A percentile compares a stretch with the other conserved stretches of the same genome.
These are phyloP conservation scores for Picea mariana DNA, from an alignment of 83 land plant genomes.

Conservation along the genomic window DNA sequence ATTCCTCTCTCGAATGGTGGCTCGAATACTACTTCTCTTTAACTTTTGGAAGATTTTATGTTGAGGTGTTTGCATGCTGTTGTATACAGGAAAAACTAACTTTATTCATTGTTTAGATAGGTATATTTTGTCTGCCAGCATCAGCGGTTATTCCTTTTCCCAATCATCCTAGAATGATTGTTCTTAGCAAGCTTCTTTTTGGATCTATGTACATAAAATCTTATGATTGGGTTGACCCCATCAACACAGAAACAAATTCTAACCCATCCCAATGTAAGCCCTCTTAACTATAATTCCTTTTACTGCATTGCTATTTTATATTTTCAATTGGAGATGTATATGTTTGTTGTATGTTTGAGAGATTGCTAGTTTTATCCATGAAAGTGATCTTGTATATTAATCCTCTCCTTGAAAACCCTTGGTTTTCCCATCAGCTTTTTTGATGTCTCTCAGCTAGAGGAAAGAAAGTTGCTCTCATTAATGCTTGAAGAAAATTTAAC, in stretches of 20 bases:
- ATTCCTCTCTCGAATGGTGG: no score
- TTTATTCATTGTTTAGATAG: slow-evolving; percentile 67
- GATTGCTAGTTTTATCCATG: neutral
- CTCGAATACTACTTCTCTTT: no score
- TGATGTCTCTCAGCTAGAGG: neutral
- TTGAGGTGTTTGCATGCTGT: no score
- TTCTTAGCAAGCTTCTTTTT: slow-evolving; percentile 89
- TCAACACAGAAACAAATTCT: slow-evolving; percentile 6
- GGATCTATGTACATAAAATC: slow-evolving; percentile 91
- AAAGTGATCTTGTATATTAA: neutral
- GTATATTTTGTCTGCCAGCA: slow-evolving; percentile 92
- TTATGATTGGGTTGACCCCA: slow-evolving; percentile 78
- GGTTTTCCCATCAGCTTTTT: neutral
- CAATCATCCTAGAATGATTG: slow-evolving; percentile 97
- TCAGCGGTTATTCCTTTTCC: slow-evolving; percentile 93
- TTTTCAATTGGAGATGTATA: neutral
- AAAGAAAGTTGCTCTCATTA: neutral
- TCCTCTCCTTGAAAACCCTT: neutral
- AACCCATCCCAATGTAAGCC: slow-evolving; percentile 23
- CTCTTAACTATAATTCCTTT: neutral
- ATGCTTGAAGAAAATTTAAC: neutral
- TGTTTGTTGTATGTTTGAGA: neutral
- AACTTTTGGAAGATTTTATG: no score
- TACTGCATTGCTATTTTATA: neutral
- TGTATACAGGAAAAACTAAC: no score